Conservation (phyloP, 1,284 basidiomycete species). For the Earliella scabrosa region DNA sequence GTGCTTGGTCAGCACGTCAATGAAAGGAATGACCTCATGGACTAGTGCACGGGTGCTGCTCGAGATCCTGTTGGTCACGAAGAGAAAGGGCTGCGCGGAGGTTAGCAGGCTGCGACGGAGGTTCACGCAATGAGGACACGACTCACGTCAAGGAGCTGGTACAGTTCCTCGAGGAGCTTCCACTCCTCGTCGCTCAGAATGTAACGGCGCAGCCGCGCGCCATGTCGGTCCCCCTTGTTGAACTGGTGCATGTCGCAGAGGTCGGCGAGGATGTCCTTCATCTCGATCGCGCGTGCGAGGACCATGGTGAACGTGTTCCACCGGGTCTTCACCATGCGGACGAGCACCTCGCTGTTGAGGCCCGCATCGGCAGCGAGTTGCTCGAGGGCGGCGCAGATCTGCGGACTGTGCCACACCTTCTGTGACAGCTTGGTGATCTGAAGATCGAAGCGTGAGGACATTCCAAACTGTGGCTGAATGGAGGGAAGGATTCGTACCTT, state of each 20-base stretch:
- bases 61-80: conserved; percentile 24
- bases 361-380: neutral
- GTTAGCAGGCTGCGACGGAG: conserved; percentile 17
- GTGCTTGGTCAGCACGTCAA: conserved; percentile 26
- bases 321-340: conserved; percentile 19
- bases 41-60: conserved; percentile 3
- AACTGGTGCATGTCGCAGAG: conserved; percentile 12
- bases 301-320: conserved; percentile 30
- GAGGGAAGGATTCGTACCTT: conserved; percentile 5
- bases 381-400: conserved; percentile 19
- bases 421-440: conserved; percentile 9
- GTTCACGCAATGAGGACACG: conserved; percentile 23
- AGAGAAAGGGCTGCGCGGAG: conserved; percentile 27
- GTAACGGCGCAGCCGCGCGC: conserved; percentile 6
- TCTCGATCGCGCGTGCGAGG: conserved; percentile 17
- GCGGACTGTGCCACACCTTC: conserved; percentile 11
- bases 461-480: neutral
- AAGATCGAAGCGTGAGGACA: neutral
- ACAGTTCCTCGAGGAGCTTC: no score
- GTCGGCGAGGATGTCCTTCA: conserved; percentile 10
- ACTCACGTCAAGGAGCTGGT: conserved; percentile 12
- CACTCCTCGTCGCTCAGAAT: conserved; percentile 22
- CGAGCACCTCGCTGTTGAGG: conserved; percentile 10
- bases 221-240: neutral
- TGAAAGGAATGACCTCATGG: conserved; percentile 32